Conservation (phyloP, 2,329 filamentous ascomycete species). For the Calcarisporium arbuscula region DNA sequence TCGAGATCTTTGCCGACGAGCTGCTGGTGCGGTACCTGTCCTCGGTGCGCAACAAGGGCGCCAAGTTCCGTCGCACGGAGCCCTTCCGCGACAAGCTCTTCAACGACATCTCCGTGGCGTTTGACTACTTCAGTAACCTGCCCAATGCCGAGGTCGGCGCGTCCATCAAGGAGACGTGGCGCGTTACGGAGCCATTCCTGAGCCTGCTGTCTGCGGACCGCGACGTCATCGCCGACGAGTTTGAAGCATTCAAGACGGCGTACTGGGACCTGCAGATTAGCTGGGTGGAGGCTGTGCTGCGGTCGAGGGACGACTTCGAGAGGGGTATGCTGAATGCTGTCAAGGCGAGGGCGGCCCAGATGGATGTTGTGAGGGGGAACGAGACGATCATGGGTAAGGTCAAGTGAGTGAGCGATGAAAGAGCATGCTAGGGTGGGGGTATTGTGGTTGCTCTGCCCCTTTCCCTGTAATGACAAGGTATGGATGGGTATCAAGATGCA, state of each 20-base stretch:
- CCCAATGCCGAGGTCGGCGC: constrained; percentile 63
- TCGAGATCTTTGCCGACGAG: constrained; percentile 89
- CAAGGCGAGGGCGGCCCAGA: constrained; percentile 81
- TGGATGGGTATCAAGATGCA: too few relatives aligned
- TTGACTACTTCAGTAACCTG: constrained; percentile 76
- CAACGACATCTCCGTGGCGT: constrained; percentile 84
- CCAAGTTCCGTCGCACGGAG: constrained; percentile 79
- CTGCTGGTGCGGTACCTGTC: constrained; percentile 80
- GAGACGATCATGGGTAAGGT: constrained; percentile 96
- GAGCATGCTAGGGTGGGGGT: too few relatives aligned
- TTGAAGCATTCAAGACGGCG: constrained; percentile 72
- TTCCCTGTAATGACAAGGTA: too few relatives aligned
- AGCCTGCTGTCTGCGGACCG: constrained; percentile 73
- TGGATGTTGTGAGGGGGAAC: constrained; percentile 69
- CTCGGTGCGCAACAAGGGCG: constrained; percentile 80
- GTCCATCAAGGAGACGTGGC: constrained; percentile 85
- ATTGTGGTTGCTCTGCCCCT: too few relatives aligned
- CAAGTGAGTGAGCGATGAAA: constrained; percentile 36
- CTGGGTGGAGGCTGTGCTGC: constrained; percentile 90
- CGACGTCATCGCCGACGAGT: constrained; percentile 66
- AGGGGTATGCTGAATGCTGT: constrained; percentile 80
- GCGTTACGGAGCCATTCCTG: constrained; percentile 79
- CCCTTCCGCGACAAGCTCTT: constrained; percentile 90
- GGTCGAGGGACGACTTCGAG: constrained; percentile 89
- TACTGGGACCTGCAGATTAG: constrained; percentile 94